Conservation (phyloP, 1,284 basidiomycete species). For the Fomitopsis betulina region DNA sequence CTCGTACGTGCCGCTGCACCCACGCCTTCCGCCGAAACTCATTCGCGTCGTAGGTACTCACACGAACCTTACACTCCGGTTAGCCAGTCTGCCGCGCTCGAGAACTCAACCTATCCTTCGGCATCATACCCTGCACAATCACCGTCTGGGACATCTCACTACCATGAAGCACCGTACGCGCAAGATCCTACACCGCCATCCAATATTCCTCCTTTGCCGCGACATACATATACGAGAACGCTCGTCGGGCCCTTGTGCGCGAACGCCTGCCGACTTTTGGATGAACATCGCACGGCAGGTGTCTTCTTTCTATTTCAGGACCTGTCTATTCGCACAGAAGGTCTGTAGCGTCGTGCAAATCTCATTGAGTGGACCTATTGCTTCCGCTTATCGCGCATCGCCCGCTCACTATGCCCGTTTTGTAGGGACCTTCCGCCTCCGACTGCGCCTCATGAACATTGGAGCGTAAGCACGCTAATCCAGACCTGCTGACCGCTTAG, state of each 20-base stretch:
- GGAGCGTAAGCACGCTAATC: constrained; percentile 62
- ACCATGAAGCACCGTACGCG: constrained; percentile 24
- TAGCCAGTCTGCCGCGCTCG: constrained; percentile 17
- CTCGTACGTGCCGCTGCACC: constrained; percentile 24
- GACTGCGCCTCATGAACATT: constrained; percentile 81
- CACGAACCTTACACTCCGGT: constrained; percentile 31
- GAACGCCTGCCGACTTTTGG: constrained; percentile 77
- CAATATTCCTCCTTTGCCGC: constrained; percentile 41
- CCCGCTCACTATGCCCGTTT: constrained; percentile 13
- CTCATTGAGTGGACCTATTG: constrained; percentile 10
- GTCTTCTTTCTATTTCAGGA: constrained; percentile 90
- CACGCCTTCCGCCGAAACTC: constrained; percentile 16
- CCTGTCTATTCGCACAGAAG: constrained; percentile 83
- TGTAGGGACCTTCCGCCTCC: constrained; percentile 68
- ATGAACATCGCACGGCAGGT: constrained; percentile 78
- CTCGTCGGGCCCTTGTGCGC: constrained; percentile 85
- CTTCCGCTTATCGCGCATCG: constrained; percentile 17
- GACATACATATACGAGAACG: constrained; percentile 77
- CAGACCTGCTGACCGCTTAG: constrained; percentile 15
- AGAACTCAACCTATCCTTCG: constrained; percentile 32
- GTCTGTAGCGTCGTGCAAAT: constrained; percentile 30
- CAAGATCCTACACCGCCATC: constrained; percentile 30
- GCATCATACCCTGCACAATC: constrained; percentile 32
- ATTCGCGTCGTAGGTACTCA: constrained; percentile 24
- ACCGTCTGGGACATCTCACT: constrained; percentile 19